phyloP scores from a whole-genome alignment of 108 stramenopile species.

The Discostella stelligeroides region DNA sequence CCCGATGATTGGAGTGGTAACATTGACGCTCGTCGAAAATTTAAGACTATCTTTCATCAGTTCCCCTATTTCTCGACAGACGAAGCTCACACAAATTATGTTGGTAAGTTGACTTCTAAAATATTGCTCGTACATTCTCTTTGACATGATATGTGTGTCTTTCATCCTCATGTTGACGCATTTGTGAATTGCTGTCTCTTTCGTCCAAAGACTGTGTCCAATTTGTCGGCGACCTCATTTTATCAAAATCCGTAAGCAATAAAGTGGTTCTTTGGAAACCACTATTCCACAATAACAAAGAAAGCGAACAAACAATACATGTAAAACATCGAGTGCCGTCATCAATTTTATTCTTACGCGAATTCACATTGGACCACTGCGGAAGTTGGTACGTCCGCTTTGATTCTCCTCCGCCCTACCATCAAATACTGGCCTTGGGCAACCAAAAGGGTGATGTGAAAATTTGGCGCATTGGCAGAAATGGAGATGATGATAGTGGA shows the following conservation, averaged over 20 bases:
- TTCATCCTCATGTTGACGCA: neutral
- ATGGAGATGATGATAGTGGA: constrained; percentile 24
- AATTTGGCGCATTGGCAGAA: constrained; percentile 68
- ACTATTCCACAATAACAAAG: constrained; percentile 23
- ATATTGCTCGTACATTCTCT: neutral
- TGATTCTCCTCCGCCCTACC: constrained; percentile 44
- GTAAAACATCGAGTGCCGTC: constrained; percentile 25
- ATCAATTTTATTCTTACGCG: constrained; percentile 37
- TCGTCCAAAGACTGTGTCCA: constrained; percentile 63
- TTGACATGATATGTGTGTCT: neutral
- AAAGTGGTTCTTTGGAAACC: constrained; percentile 84
- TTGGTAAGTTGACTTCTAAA: constrained; percentile 33
- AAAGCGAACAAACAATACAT: constrained; percentile 13
- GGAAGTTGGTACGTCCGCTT: constrained; percentile 76
- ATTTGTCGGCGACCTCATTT: constrained; percentile 77
- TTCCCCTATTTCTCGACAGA: constrained; percentile 73
- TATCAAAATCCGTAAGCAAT: constrained; percentile 74
- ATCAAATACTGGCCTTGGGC: constrained; percentile 66
- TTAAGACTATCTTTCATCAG: constrained; percentile 51
- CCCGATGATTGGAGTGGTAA: constrained; percentile 5
- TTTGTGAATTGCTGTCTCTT: neutral
- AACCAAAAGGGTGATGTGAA: constrained; percentile 67
- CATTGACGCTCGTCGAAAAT: neutral
- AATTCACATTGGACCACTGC: constrained; percentile 45
- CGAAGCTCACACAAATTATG: constrained; percentile 75